Base-by-base conservation (phyloP, 768 basidiomycete species). In the Serendipita vermifera region DNA sequence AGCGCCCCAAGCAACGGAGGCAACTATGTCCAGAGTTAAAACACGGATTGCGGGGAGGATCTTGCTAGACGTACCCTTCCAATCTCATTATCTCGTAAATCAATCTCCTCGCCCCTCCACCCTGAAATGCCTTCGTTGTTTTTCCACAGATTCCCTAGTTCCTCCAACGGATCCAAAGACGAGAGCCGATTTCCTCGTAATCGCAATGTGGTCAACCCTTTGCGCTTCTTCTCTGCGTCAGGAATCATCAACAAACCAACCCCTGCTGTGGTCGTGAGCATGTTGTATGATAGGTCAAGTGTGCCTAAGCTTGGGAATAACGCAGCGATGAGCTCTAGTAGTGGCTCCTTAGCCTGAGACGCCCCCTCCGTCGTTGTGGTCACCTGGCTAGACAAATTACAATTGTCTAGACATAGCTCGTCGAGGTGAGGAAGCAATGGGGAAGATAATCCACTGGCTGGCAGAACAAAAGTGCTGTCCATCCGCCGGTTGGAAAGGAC, bases 21-120 rank as follows among this genome's bases (percentile, higher is more conserved):
- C 31, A 90, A 66, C 67, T 76, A n/a, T 36, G 22, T 51, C 46
- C 9, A 22, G 32, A 5, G 46, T 32, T 6, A 43, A 36, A 40
- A 7, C 14, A 22, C 51, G 7, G 51, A 33, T 22, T 32, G 14
- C 15, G 11, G 26, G 9, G 29, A 26, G 51, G 7, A 20, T 13
- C n/a, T n/a, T n/a, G n/a, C n/a, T 20, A 17, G 14, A 38, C 60
- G 26, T 36, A 62, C 61, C 51, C 60, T 81, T 4, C 74, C 75
- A 56, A 91, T 78, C 63, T 86, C 84, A 60, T 90, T 90, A 63
- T 91, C 86, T 60, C 88, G 70, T 62, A 91, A 60, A 68, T 91
- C 88, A 27, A 91, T 67, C 64, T 90, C 87, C 62, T 90, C 87
- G 38, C 90, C 71, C 63, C 78, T 82, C 85, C 86, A 90, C 56